Evolutionary conservation across 139 green algal species (phyloP).

Genomic region (Tetraselmis striata): DNA sequence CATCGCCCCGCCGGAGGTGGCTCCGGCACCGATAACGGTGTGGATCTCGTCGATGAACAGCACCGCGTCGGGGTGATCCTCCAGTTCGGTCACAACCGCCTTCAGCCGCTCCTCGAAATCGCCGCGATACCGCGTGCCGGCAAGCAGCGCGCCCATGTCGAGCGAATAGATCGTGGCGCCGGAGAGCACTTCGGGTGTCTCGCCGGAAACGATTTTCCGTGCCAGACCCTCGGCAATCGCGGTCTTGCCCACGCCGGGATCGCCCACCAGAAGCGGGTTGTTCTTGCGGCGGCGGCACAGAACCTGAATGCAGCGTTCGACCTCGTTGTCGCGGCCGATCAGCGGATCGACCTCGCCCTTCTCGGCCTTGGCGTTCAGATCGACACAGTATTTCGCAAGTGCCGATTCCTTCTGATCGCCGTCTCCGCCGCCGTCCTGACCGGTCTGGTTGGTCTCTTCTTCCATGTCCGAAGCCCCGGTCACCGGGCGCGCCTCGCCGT

Average conservation of each 20-base stretch:
- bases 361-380: slow-evolving; percentile 2
- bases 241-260: slow-evolving; percentile 67
- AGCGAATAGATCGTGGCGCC: slow-evolving; percentile 92
- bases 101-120: slow-evolving; percentile 99
- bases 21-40: slow-evolving; percentile 96
- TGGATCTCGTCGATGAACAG: slow-evolving; percentile 95
- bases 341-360: slow-evolving; percentile 96
- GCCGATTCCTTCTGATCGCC: background rate
- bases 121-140: slow-evolving; percentile 98
- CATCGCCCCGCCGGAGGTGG: slow-evolving; percentile 91
- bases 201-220: slow-evolving; percentile 1
- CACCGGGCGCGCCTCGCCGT: too few relatives aligned
- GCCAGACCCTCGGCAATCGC: slow-evolving; percentile 30
- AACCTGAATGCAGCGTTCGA: slow-evolving; percentile 98
- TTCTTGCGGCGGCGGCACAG: slow-evolving; percentile 95
- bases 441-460: too few relatives aligned
- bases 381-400: background rate
- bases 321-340: slow-evolving; percentile 93
- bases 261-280: slow-evolving; percentile 97
- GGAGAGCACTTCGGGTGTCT: slow-evolving; percentile 93
- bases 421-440: too few relatives aligned
- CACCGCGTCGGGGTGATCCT: slow-evolving; percentile 98
- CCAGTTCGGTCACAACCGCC: slow-evolving; percentile 99
- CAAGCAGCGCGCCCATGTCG: slow-evolving; percentile 98
- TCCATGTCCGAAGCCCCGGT: too few relatives aligned